Conservation (phyloP, 2,329 filamentous ascomycete genomes). For the Bipolaris zeicola region DNA sequence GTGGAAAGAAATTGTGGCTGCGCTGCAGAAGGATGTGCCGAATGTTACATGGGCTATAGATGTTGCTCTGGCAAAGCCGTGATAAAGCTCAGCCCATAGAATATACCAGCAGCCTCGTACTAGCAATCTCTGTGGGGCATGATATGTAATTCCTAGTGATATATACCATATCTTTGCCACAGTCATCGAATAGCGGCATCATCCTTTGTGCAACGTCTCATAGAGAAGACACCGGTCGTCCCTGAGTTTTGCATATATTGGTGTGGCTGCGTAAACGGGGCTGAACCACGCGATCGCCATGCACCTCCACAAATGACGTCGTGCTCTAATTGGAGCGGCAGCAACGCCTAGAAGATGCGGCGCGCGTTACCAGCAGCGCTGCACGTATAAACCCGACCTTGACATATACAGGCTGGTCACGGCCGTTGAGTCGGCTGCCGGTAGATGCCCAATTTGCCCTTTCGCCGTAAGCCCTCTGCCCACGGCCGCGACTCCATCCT, state of each 20-base stretch:
- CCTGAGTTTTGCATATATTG: neutral
- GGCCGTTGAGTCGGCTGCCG: slow-evolving; percentile 12
- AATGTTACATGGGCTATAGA: slow-evolving; percentile 17
- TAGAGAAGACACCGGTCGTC: neutral
- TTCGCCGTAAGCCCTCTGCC: slow-evolving; percentile 38
- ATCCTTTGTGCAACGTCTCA: neutral
- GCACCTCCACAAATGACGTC: slow-evolving; percentile 24
- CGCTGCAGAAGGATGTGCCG: slow-evolving; percentile 40
- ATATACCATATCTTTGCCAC: neutral
- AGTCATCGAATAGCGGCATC: neutral
- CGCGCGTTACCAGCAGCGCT: slow-evolving; percentile 6
- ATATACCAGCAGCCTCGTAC: neutral
- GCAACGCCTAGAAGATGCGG: slow-evolving; percentile 8
- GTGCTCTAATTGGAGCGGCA: slow-evolving; percentile 16
- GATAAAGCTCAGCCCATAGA: neutral
- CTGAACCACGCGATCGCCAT: slow-evolving; percentile 8
- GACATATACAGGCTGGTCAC: slow-evolving; percentile 13
- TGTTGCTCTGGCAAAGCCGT: slow-evolving; percentile 6
- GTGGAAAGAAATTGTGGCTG: slow-evolving; percentile 43
- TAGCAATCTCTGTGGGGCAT: too few species aligned
- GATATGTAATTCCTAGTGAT: neutral
- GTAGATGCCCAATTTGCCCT: slow-evolving; percentile 44
- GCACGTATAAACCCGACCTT: slow-evolving; percentile 13
- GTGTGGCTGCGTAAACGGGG: slow-evolving; percentile 8
- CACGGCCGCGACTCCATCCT: slow-evolving; percentile 54